A percentile compares a stretch with the other conserved stretches of the same genome.
Evolutionary conservation across 345 rosid genomes (phyloP).

Genomic region (Lumnitzera littorea): DNA sequence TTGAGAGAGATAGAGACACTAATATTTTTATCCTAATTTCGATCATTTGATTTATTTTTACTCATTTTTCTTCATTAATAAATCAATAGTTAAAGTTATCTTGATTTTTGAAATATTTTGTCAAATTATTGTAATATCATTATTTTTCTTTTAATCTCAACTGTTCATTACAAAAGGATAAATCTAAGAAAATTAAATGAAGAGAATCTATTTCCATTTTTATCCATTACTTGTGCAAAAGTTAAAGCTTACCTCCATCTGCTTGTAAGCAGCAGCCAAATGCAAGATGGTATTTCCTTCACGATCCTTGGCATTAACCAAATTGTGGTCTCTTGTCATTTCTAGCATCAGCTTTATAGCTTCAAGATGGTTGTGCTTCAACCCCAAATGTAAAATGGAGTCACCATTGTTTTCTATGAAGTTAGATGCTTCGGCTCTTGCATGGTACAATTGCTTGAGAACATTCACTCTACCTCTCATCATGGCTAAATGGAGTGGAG

Average conservation of each 20-base stretch:
- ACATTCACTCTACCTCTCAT: constrained; percentile 16
- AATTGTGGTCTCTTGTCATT: background rate
- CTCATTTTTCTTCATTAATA: too few species aligned
- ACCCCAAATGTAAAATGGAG: constrained; percentile 6
- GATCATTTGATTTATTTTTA: too few species aligned
- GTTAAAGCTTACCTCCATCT: constrained; percentile 10
- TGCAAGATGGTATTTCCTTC: constrained; percentile 10
- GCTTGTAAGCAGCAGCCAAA: constrained; percentile 6
- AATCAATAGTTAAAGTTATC: too few species aligned
- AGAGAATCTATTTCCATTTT: too few species aligned
- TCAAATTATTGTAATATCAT: too few species aligned
- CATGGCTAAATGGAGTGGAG: constrained; percentile 14
- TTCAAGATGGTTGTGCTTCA: constrained; percentile 1
- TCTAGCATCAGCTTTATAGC: background rate
- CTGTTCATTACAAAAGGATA: too few species aligned
- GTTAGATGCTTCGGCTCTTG: background rate
- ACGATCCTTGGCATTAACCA: background rate
- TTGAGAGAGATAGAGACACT: too few species aligned
- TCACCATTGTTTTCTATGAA: background rate
- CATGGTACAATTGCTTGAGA: background rate
- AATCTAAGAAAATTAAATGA: too few species aligned
- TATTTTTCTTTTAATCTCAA: too few species aligned
- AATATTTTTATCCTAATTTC: too few species aligned
- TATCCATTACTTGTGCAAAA: too few species aligned
- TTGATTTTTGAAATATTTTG: too few species aligned